Conservation (phyloP, 2,329 filamentous ascomycete genomes). For the Beauveria asiatica region DNA sequence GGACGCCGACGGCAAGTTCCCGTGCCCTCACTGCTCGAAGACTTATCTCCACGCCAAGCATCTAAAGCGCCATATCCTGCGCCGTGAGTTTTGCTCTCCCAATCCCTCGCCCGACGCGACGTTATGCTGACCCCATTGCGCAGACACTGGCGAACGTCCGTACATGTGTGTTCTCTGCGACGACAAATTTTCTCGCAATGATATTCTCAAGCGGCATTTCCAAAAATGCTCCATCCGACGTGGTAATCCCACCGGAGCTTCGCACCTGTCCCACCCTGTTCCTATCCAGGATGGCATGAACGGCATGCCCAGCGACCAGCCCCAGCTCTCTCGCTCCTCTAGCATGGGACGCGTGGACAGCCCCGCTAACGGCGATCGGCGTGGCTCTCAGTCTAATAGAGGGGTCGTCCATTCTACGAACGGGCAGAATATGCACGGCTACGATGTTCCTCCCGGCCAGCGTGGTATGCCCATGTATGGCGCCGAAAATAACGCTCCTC, state of each 20-base stretch:
- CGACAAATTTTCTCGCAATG: constrained; percentile 95
- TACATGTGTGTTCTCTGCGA: constrained; percentile 98
- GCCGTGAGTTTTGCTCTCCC: constrained; percentile 63
- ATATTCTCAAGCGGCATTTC: constrained; percentile 97
- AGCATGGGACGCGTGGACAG: constrained; percentile 52
- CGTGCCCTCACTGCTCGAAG: constrained; percentile 96
- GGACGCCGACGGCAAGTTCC: constrained; percentile 95
- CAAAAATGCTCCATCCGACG: constrained; percentile 97
- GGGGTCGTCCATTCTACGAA: constrained; percentile 54
- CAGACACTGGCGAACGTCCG: constrained; percentile 93
- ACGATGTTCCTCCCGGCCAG: constrained; percentile 54
- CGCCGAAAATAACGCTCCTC: constrained; percentile 53
- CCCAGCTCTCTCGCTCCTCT: constrained; percentile 52
- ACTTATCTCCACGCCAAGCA: constrained; percentile 97
- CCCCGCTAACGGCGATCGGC: constrained; percentile 44
- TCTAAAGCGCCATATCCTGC: constrained; percentile 86
- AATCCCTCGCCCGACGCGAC: constrained; percentile 16
- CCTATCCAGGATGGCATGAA: constrained; percentile 48
- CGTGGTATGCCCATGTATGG: constrained; percentile 57
- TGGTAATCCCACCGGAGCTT: constrained; percentile 90
- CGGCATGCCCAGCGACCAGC: constrained; percentile 52
- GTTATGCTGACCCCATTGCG: neutral
- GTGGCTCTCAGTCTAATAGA: constrained; percentile 46
- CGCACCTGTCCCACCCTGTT: constrained; percentile 81
- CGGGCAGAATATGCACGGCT: constrained; percentile 55